Evolutionary conservation across 2,329 filamentous ascomycete genomes (phyloP), one percentile per base, ranked within the genome.

Genomic region (Botryotinia convoluta): DNA sequence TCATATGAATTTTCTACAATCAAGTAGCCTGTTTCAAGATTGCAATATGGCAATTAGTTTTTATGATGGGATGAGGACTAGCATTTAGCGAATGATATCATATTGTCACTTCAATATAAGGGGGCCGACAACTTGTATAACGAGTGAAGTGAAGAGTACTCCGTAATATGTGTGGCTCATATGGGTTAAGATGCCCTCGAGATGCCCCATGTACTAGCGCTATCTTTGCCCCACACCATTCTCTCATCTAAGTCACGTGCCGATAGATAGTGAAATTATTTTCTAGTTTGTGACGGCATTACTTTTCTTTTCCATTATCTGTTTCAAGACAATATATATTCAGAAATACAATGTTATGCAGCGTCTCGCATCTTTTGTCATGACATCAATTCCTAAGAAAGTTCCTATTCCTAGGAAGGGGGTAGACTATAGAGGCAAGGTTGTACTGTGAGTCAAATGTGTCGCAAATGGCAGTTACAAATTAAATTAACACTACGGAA

Each of bases 371-470:
- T 84, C 84, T 82, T 83, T 84, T 82, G 85, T 83, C 81, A 93
- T 92, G 89, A 85, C 87, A 79, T 82, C 86, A 72, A 83, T 84
- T 78, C 79, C 85, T 74, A 91, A 92, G 81, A 90, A 86, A 81
- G 93, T 97, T 54, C 91, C 94, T 69, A 97, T 98, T 77, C 95
- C 95, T 76, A 88, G 87, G 75, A 92, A 92, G 82, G 95, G 95
- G 69, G 94, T 97, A 79, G 94, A 98, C 85, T 98, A 98, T 84
- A 90, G 95, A 78, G 92, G 93, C 83, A 98, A 97, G 83, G 84
- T 98, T 77, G 96, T 98, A 62, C 91, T 99, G 71, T 72, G n/a
- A 69, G 71, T 72, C 29, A 60, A 29, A 68, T 18, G 26, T 45
- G 16, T 45, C 6, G 10, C 62, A 39, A 45, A 22, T 44, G 22